These are phyloP conservation scores for Mycena pura DNA, from an alignment of 768 basidiomycete species.

Conservation along the genomic window DNA sequence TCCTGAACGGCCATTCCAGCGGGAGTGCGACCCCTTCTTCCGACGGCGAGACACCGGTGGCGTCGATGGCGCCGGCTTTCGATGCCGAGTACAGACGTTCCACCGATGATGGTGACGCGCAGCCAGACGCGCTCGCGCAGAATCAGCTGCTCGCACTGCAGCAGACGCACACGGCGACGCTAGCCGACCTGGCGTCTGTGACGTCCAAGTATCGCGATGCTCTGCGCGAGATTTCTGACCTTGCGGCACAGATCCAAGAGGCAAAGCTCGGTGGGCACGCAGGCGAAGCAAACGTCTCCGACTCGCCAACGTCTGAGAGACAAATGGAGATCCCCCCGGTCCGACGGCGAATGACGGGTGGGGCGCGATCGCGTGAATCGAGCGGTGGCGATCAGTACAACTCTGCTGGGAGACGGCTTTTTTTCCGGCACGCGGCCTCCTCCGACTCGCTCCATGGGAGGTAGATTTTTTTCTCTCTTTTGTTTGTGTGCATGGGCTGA, in stretches of 20 bases:
- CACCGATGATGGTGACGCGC: slow-evolving; percentile 20
- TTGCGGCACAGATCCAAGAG: slow-evolving; percentile 91
- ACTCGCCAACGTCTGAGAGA: slow-evolving; percentile 47
- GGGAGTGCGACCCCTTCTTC: slow-evolving; percentile 6
- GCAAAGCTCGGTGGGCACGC: slow-evolving; percentile 68
- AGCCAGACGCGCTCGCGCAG: slow-evolving; percentile 42
- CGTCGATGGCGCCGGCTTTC: slow-evolving; percentile 7
- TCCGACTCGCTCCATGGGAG: slow-evolving; percentile 89
- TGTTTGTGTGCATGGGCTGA: slow-evolving; percentile 19
- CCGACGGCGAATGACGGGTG: slow-evolving; percentile 60
- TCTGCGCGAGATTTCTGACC: slow-evolving; percentile 89
- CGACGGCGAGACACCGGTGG: slow-evolving; percentile 21
- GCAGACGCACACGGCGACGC: slow-evolving; percentile 80
- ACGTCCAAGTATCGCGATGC: slow-evolving; percentile 88
- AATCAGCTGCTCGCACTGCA: slow-evolving; percentile 77
- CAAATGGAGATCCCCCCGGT: slow-evolving; percentile 45
- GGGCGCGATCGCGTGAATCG: slow-evolving; percentile 54
- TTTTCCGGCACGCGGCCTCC: slow-evolving; percentile 90
- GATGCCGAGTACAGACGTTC: too few relatives aligned
- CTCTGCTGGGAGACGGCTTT: slow-evolving; percentile 67
- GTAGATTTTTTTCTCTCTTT: slow-evolving; percentile 43
- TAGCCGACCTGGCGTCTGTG: slow-evolving; percentile 79
- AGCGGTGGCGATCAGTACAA: slow-evolving; percentile 54
- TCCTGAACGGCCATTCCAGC: slow-evolving; percentile 56
- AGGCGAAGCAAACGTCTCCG: slow-evolving; percentile 43